phyloP scores from a whole-genome alignment of 371 early-diverging fungal genomes.

The Actinomortierella ambigua region DNA sequence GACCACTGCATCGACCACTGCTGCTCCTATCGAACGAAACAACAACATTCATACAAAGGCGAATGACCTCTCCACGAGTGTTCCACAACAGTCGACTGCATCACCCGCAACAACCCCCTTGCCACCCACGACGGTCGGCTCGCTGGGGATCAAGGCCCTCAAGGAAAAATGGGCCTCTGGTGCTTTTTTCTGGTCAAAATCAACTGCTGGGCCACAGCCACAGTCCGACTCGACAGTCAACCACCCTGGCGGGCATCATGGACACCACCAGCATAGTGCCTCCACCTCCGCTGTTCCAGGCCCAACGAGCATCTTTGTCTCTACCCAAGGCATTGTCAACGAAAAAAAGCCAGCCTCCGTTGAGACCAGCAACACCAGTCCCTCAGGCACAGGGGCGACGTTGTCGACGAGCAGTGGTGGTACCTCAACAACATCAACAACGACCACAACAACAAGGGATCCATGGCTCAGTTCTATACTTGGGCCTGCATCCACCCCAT shows the following conservation, averaged over 20 bases:
- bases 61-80: too few relatives aligned
- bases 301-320: slow-evolving; percentile 34
- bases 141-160: slow-evolving; percentile 30
- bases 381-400: too few relatives aligned
- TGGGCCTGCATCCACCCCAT: too few relatives aligned
- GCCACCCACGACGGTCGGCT: slow-evolving; percentile 18
- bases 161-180: slow-evolving; percentile 44
- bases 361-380: slow-evolving; percentile 15
- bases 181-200: slow-evolving; percentile 20
- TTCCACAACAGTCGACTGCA: not conserved
- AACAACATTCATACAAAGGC: not conserved
- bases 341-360: slow-evolving; percentile 39
- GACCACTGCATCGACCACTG: not conserved
- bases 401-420: too few relatives aligned
- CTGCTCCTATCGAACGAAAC: not conserved
- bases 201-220: slow-evolving; percentile 6
- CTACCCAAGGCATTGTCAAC: slow-evolving; percentile 32
- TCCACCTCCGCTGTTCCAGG: slow-evolving; percentile 22
- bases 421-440: too few relatives aligned
- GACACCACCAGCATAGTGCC: slow-evolving; percentile 5
- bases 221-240: slow-evolving; percentile 5
- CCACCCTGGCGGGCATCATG: not conserved
- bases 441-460: too few relatives aligned
- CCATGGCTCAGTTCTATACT: too few relatives aligned
- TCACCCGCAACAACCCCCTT: slow-evolving; percentile 1